A percentile compares a stretch with the other conserved stretches of the same genome.
These are phyloP conservation scores for Orychophragmus violaceus DNA, from an alignment of 345 rosid species.

Conservation along the genomic window DNA sequence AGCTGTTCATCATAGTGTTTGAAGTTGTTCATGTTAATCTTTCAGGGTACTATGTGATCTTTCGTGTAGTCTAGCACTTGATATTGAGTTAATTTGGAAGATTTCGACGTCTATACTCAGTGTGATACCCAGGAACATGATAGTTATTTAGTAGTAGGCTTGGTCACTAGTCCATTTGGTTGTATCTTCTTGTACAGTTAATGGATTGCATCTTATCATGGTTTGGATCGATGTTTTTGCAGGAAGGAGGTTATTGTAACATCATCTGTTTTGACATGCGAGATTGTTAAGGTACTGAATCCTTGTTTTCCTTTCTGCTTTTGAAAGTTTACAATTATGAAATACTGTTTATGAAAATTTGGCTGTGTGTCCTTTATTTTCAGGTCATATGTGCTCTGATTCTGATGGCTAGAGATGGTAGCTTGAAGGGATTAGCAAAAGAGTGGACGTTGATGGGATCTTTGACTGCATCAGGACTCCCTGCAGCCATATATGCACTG, in stretches of 20 bases:
- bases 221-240: constrained; percentile 6
- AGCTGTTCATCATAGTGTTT: neutral
- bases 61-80: neutral
- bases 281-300: constrained; percentile 62
- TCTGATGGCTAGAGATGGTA: constrained; percentile 85
- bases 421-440: constrained; percentile 46
- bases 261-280: constrained; percentile 82
- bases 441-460: constrained; percentile 90
- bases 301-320: neutral
- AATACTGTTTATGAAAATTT: neutral
- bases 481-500: constrained; percentile 90
- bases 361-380: neutral
- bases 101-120: neutral
- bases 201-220: neutral
- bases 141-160: constrained; percentile 1
- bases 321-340: neutral
- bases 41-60: neutral
- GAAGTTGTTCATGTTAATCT: neutral
- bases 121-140: neutral
- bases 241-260: constrained; percentile 91
- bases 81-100: neutral
- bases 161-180: neutral
- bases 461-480: constrained; percentile 94
- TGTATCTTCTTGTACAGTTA: neutral
- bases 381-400: constrained; percentile 73